Percentiles rank a stretch among this genome's conserved stretches.
phyloP scores from a whole-genome alignment of 768 basidiomycete species.

The Mycena amicta region DNA sequence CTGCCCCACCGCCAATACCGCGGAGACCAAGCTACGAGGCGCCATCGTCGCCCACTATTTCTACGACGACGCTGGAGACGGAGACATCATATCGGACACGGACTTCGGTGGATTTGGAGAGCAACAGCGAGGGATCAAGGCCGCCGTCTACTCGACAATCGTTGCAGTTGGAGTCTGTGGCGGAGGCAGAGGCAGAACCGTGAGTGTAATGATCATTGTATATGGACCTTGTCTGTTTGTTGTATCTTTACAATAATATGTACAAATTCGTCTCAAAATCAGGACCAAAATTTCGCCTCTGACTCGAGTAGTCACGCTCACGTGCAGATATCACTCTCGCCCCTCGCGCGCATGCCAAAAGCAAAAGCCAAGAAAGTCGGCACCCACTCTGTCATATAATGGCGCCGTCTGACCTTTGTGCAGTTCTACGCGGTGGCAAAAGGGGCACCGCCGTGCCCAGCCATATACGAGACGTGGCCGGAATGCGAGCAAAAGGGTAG shows the following conservation, averaged over 20 bases:
- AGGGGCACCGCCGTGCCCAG: slow-evolving; percentile 55
- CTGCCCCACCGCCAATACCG: slow-evolving; percentile 9
- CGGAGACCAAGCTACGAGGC: slow-evolving; percentile 5
- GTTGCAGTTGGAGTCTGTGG: slow-evolving; percentile 12
- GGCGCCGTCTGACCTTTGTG: no score
- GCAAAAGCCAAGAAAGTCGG: no score
- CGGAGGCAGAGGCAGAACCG: no score
- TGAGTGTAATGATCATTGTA: no score
- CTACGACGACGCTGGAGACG: slow-evolving; percentile 19
- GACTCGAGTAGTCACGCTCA: no score
- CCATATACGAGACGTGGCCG: slow-evolving; percentile 61
- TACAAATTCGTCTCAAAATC: no score
- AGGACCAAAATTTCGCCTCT: no score
- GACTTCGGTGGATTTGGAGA: slow-evolving; percentile 15
- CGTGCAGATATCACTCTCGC: no score
- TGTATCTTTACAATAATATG: no score
- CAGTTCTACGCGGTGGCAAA: slow-evolving; percentile 60
- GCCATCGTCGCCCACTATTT: slow-evolving; percentile 18
- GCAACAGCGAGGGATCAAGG: slow-evolving; percentile 14
- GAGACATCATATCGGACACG: slow-evolving; percentile 13
- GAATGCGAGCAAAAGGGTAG: slow-evolving; percentile 40
- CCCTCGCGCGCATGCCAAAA: no score
- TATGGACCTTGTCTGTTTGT: no score
- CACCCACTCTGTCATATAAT: no score
- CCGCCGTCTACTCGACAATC: slow-evolving; percentile 18